Evolutionary conservation across 2,329 filamentous ascomycete species (phyloP).

Genomic region (Ilyonectria destructans): DNA sequence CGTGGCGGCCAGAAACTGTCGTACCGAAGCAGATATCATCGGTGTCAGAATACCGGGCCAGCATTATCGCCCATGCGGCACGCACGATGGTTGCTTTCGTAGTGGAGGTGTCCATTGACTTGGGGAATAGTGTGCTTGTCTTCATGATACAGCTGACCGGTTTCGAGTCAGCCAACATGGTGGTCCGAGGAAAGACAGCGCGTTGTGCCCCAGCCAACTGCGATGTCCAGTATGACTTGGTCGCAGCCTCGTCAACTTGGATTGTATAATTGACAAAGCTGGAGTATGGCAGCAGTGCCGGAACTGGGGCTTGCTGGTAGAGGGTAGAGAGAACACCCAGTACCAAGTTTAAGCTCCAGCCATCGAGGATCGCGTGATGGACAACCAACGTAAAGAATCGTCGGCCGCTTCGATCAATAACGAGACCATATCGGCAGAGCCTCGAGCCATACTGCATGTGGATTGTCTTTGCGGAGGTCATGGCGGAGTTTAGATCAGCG

Average conservation of each 20-base stretch:
- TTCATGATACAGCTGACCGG: slow-evolving; percentile 12
- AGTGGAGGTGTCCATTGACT: slow-evolving; percentile 3
- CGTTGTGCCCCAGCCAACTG: slow-evolving; percentile 13
- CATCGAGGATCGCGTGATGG: slow-evolving; percentile 46
- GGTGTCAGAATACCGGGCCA: slow-evolving; percentile 15
- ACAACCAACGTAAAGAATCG: slow-evolving; percentile 31
- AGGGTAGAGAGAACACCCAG: not conserved
- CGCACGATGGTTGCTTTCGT: slow-evolving; percentile 13
- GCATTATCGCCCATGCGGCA: slow-evolving; percentile 14
- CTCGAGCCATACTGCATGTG: slow-evolving; percentile 17
- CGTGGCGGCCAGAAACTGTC: slow-evolving; percentile 25
- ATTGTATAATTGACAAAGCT: slow-evolving; percentile 8
- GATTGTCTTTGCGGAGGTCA: not conserved
- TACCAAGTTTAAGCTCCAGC: slow-evolving; percentile 38
- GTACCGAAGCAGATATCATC: slow-evolving; percentile 18
- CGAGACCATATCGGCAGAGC: slow-evolving; percentile 13
- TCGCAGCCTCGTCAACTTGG: not conserved
- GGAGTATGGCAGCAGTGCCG: not conserved
- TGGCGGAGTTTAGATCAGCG: not conserved
- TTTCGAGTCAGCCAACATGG: not conserved
- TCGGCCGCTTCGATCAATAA: not conserved
- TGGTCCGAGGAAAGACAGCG: slow-evolving; percentile 1
- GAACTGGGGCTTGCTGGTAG: not conserved
- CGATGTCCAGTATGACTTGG: slow-evolving; percentile 3
- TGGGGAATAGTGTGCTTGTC: not conserved